Evolutionary conservation across 129 eudicot species (phyloP).

Genomic region (Heracleum sosnowskyi): DNA sequence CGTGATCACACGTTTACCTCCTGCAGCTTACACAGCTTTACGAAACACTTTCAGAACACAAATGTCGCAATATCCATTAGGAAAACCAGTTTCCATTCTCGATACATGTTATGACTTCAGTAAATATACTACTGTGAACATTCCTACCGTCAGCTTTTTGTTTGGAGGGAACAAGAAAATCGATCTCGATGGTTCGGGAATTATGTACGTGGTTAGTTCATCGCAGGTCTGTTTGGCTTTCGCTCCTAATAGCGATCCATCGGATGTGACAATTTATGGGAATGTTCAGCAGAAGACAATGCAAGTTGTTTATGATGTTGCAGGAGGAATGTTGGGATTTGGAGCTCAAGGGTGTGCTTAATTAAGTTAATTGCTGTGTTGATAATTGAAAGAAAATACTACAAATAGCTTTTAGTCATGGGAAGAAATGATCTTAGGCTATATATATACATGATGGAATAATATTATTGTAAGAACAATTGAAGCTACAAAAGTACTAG

Average conservation of each 20-base stretch:
- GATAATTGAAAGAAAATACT: neutral
- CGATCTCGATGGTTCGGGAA: constrained; percentile 26
- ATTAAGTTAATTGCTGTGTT: neutral
- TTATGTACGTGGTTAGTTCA: constrained; percentile 9
- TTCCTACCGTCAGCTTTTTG: constrained; percentile 41
- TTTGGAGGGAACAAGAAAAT: constrained; percentile 44
- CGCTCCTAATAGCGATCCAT: constrained; percentile 48
- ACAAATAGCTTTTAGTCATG: neutral
- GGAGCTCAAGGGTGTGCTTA: constrained; percentile 56
- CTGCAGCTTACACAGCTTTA: constrained; percentile 49
- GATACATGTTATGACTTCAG: constrained; percentile 80
- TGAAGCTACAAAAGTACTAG: neutral
- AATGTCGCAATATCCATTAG: constrained; percentile 48
- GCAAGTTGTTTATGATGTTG: constrained; percentile 66
- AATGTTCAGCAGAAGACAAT: constrained; percentile 65
- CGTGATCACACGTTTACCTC: constrained; percentile 68
- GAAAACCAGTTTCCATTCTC: constrained; percentile 41
- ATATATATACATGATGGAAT: neutral
- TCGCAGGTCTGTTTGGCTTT: constrained; percentile 58
- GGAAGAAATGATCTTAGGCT: constrained; percentile 8
- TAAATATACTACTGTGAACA: constrained; percentile 18
- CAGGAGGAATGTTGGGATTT: constrained; percentile 71
- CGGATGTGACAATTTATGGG: constrained; percentile 44
- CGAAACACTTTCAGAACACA: constrained; percentile 33
- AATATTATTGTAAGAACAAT: neutral